These are phyloP conservation scores for Daldinia caldariorum DNA, from an alignment of 495 filamentous ascomycete genomes.

Conservation along the genomic window DNA sequence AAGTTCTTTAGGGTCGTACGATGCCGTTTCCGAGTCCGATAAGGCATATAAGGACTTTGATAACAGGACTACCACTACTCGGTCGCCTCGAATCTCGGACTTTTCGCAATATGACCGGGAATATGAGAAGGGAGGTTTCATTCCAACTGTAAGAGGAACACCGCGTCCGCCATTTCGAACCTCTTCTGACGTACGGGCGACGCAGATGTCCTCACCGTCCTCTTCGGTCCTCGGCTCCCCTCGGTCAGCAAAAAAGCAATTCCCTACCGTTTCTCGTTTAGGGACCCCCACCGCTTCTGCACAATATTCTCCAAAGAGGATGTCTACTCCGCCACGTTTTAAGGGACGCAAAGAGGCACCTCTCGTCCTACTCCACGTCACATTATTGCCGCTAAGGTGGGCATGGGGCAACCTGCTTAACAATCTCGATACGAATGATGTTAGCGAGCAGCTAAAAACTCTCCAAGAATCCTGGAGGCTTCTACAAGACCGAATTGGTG, in stretches of 20 bases:
- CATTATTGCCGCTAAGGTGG: constrained; percentile 76
- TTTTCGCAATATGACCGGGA: constrained; percentile 56
- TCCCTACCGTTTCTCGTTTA: constrained; percentile 60
- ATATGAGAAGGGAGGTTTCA: constrained; percentile 54
- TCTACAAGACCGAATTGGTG: constrained; percentile 76
- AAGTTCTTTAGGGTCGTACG: constrained; percentile 57
- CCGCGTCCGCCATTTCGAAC: constrained; percentile 62
- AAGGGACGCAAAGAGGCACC: constrained; percentile 65
- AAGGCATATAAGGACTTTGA: constrained; percentile 37
- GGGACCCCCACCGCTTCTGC: constrained; percentile 56
- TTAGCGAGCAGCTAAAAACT: constrained; percentile 64
- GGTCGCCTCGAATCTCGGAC: constrained; percentile 56
- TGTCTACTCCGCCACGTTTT: constrained; percentile 62
- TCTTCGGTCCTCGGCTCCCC: constrained; percentile 60
- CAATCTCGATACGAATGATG: constrained; percentile 49
- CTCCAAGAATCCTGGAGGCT: constrained; percentile 78
- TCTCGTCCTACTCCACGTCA: constrained; percentile 88
- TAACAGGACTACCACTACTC: constrained; percentile 49
- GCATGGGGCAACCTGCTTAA: constrained; percentile 69
- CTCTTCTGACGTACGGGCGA: constrained; percentile 76
- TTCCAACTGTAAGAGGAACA: constrained; percentile 52
- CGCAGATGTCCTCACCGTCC: constrained; percentile 79
- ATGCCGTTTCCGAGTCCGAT: constrained; percentile 41
- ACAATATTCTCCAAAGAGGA: constrained; percentile 68
- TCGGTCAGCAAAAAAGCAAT: constrained; percentile 54